Evolutionary conservation across 108 stramenopile species (phyloP).

Genomic region (Cyclotella distinguenda): DNA sequence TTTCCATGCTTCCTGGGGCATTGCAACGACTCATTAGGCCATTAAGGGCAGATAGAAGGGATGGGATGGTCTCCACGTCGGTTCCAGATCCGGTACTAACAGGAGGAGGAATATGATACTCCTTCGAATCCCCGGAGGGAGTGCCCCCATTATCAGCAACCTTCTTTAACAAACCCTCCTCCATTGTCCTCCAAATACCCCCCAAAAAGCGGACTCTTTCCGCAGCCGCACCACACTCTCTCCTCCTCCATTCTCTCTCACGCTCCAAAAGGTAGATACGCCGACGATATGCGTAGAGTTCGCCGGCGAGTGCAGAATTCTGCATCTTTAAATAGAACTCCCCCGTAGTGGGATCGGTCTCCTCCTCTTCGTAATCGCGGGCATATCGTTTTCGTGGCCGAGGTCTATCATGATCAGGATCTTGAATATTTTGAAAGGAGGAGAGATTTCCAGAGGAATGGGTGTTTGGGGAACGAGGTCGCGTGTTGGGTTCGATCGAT

Average conservation of each 20-base stretch:
- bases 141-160: too few relatives aligned
- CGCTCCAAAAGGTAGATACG: conserved; percentile 52
- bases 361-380: too few relatives aligned
- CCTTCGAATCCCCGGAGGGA: too few relatives aligned
- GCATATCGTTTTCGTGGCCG: too few relatives aligned
- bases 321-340: conserved; percentile 78
- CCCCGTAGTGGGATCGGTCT: conserved; percentile 42
- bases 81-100: conserved; percentile 38
- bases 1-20: too few relatives aligned
- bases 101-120: conserved; percentile 5
- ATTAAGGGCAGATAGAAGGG: conserved; percentile 34
- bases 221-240: conserved; percentile 53
- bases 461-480: conserved; percentile 32
- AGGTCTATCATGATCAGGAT: too few relatives aligned
- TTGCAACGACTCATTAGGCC: conserved; percentile 8
- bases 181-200: conserved; percentile 38
- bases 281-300: conserved; percentile 62
- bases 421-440: too few relatives aligned
- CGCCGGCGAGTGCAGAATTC: conserved; percentile 72
- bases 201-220: conserved; percentile 30
- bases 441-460: conserved; percentile 7
- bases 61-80: conserved; percentile 33
- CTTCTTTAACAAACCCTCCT: conserved; percentile 32
- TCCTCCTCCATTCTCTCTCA: conserved; percentile 71
- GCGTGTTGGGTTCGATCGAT: conserved; percentile 13